Evolutionary conservation across 2,329 filamentous ascomycete species (phyloP), one percentile per base, ranked within the genome.

Genomic region (Endoconidiophora polonica): DNA sequence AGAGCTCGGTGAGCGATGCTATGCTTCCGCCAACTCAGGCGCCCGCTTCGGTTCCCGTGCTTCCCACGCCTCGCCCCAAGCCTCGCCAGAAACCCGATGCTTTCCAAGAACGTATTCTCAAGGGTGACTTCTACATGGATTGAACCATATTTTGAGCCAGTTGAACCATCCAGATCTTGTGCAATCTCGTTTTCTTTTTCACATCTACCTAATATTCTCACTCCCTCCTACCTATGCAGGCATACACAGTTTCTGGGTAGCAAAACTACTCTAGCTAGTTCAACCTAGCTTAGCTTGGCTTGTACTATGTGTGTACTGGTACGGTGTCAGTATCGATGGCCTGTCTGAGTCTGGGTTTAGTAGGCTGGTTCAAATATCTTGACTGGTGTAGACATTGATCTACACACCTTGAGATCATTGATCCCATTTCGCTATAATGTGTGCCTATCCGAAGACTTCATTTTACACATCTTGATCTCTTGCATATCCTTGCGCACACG

Each of bases 111-210:
- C 79, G 93, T 57, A 96, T 98, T 59, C 74, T 98, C 57, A 91
- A 94, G 68, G 91, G 90, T 43, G 91, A 98, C 61, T 96, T 98
- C 60, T 91, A 91, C 69, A 95, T 96, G 87, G 88, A 95, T 61
- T 94, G 72, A 72, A 54, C 40, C 29, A 33, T 33, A 33, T 33
- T 33, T 33, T 33, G 29, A 33, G 29, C 29, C 29, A 33, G 29
- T 10, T 33, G 12, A 33, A 33, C 29, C 29, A 12, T 33, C 29
- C 29, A 33, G 29, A 33, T 33, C 29, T 33, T 12, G 29, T 33
- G 29, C 29, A 33, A 33, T 22, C 16, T 24, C 22, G n/a, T 7
- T 43, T 43, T 43, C 40, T 20, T n/a, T 10, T 43, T 43, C n/a
- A 10, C 22, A 24, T 24, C 24, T 24, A 24, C 18, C 24, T 43